These are phyloP conservation scores for Thelonectria olida DNA, from an alignment of 2,329 filamentous ascomycete genomes.

Conservation along the genomic window DNA sequence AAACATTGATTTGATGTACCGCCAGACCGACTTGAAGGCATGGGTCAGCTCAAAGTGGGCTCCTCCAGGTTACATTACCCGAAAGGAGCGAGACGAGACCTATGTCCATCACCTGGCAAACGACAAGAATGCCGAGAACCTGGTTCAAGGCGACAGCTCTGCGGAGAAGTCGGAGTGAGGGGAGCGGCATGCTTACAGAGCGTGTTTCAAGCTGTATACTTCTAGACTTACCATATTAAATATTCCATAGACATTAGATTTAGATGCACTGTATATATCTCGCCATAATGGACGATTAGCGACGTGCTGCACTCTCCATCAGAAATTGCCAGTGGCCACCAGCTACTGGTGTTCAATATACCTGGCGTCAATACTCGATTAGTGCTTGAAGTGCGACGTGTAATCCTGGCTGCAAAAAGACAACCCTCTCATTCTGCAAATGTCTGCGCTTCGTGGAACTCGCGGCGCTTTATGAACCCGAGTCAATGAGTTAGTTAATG, in stretches of 20 bases:
- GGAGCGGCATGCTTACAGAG: neutral
- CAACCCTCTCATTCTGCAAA: too few species aligned
- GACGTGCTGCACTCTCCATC: too few species aligned
- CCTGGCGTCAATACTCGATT: too few species aligned
- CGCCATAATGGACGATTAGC: too few species aligned
- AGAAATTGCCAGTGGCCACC: too few species aligned
- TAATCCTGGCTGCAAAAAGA: too few species aligned
- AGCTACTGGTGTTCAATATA: too few species aligned
- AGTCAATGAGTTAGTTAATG: too few species aligned
- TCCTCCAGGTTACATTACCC: constrained; percentile 54
- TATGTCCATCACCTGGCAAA: constrained; percentile 31
- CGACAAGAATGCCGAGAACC: constrained; percentile 10
- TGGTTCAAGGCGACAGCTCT: neutral
- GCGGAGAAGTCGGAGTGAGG: constrained; percentile 26
- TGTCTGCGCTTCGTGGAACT: too few species aligned
- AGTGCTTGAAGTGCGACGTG: too few species aligned
- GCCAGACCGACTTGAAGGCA: constrained; percentile 63
- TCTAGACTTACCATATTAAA: neutral
- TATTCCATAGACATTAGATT: neutral
- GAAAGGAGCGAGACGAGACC: constrained; percentile 46
- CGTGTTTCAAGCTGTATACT: neutral
- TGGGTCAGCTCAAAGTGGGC: constrained; percentile 67
- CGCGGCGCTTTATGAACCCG: too few species aligned
- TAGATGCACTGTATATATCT: neutral
- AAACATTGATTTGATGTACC: constrained; percentile 77